Conservation (phyloP, 805 yeast genomes). For the Hermanozyma aechmeae region DNA sequence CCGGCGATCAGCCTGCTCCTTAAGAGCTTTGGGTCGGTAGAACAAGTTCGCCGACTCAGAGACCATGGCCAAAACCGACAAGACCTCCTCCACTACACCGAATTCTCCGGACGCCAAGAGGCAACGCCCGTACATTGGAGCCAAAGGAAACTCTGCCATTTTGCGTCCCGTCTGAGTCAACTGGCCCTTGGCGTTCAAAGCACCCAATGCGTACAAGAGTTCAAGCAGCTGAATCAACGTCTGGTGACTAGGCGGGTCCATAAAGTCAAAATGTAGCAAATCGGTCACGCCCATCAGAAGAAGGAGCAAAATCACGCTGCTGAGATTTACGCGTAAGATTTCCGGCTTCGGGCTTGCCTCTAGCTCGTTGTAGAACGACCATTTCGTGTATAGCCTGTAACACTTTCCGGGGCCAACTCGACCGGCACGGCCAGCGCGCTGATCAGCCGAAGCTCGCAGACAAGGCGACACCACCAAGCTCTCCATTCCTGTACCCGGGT, state of each 20-base stretch:
- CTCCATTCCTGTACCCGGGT: conserved; percentile 35
- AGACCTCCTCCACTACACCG: conserved; percentile 57
- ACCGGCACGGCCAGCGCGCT: conserved; percentile 40
- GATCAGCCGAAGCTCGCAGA: conserved; percentile 37
- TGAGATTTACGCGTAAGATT: conserved; percentile 74
- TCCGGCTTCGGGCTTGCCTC: conserved; percentile 82
- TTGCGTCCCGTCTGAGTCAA: conserved; percentile 69
- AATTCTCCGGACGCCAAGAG: conserved; percentile 52
- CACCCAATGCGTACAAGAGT: conserved; percentile 78
- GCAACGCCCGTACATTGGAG: conserved; percentile 80
- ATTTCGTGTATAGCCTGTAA: conserved; percentile 77
- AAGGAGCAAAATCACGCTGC: conserved; percentile 66
- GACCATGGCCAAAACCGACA: conserved; percentile 75
- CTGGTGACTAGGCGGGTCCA: conserved; percentile 80
- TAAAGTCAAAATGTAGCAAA: conserved; percentile 72
- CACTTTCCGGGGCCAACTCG: conserved; percentile 40
- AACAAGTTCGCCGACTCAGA: conserved; percentile 69
- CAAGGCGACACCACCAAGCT: conserved; percentile 37
- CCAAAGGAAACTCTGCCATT: conserved; percentile 90
- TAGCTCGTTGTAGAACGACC: conserved; percentile 71
- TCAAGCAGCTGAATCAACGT: conserved; percentile 70
- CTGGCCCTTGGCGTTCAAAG: conserved; percentile 70
- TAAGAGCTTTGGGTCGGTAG: conserved; percentile 59
- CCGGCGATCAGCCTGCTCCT: conserved; percentile 56
- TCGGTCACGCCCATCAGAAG: conserved; percentile 82